These are phyloP conservation scores for Myxozyma neotropica DNA, from an alignment of 805 yeast genomes.

Conservation along the genomic window DNA sequence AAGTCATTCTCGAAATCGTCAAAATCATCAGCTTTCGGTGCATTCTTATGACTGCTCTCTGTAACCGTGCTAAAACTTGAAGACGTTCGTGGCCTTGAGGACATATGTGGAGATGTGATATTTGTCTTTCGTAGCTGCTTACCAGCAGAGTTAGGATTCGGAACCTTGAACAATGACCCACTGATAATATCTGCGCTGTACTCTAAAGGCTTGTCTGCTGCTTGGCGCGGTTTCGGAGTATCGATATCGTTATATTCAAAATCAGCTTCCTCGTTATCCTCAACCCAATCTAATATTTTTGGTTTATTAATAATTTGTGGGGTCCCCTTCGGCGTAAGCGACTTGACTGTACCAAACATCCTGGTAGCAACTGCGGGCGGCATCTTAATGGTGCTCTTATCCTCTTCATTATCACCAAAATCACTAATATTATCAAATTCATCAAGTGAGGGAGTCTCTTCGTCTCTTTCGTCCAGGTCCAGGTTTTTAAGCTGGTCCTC, in stretches of 20 bases:
- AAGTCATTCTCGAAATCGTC: constrained; percentile 29
- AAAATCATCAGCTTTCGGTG: background rate
- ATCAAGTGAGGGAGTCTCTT: background rate
- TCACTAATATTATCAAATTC: constrained; percentile 1
- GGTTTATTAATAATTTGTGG: background rate
- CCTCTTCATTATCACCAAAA: constrained; percentile 9
- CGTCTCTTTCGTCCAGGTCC: background rate
- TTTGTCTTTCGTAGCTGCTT: background rate
- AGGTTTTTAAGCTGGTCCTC: constrained; percentile 1
- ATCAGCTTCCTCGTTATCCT: constrained; percentile 5
- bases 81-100: background rate
- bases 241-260: background rate
- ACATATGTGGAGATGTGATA: background rate
- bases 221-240: constrained; percentile 7
- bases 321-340: background rate
- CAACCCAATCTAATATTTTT: constrained; percentile 5
- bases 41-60: background rate
- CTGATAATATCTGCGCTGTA: constrained; percentile 1
- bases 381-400: constrained; percentile 4
- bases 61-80: background rate
- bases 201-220: background rate
- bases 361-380: constrained; percentile 5
- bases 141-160: background rate
- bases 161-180: constrained; percentile 11
- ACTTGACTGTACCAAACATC: background rate